These are phyloP conservation scores for Blastocystis sp. DNA, from an alignment of 352 stramenopile species.

Conservation along the genomic window DNA sequence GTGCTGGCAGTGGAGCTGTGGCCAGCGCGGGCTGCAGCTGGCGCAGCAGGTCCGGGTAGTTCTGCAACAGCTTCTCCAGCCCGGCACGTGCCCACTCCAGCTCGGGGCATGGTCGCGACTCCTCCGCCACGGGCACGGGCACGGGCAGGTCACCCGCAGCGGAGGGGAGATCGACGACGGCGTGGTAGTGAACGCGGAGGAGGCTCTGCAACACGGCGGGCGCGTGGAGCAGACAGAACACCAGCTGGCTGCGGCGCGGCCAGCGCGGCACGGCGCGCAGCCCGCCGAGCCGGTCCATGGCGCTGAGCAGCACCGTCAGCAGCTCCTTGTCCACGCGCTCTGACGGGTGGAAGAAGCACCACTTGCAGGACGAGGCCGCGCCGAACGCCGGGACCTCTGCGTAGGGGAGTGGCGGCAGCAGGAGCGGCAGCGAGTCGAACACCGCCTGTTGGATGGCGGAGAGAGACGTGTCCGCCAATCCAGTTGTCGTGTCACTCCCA, in stretches of 20 bases:
- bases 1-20: not conserved
- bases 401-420: not conserved
- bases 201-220: not conserved
- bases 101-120: not conserved
- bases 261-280: not conserved
- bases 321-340: not conserved
- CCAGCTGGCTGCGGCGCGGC: not conserved
- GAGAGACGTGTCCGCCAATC: not conserved
- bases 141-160: too few species aligned
- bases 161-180: not conserved
- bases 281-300: not conserved
- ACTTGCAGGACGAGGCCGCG: not conserved
- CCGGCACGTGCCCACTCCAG: not conserved
- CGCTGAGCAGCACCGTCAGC: not conserved
- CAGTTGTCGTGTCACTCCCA: too few species aligned
- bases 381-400: not conserved
- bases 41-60: not conserved
- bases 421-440: not conserved
- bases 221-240: not conserved
- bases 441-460: not conserved
- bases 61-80: not conserved
- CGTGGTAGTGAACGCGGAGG: not conserved
- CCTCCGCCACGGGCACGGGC: not conserved
- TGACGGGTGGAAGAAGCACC: not conserved
- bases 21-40: not conserved